These are phyloP conservation scores for Trichoderma hamatum DNA, from an alignment of 2,329 filamentous ascomycete species.

Conservation along the genomic window DNA sequence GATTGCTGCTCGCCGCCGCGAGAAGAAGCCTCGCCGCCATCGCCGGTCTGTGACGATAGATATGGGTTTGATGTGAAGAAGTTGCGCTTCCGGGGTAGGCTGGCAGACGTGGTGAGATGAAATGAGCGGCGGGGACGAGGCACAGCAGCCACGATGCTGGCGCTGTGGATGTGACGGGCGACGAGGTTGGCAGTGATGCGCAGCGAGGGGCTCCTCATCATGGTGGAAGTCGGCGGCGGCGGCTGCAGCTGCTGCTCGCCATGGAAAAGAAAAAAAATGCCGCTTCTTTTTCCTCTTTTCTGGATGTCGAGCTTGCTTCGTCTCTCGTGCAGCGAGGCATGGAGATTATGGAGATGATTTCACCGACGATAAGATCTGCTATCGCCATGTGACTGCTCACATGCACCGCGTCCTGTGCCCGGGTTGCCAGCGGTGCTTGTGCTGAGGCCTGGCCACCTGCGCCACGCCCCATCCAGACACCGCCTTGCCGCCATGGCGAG, in stretches of 20 bases:
- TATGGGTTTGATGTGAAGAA: constrained; percentile 70
- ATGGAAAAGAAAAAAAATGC: not conserved
- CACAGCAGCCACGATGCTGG: constrained; percentile 33
- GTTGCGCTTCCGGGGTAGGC: constrained; percentile 57
- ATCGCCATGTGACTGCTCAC: constrained; percentile 35
- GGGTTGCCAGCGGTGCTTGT: not conserved
- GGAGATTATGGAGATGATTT: not conserved
- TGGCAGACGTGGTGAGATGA: constrained; percentile 49
- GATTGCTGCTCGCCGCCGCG: constrained; percentile 27
- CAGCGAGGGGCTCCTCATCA: constrained; percentile 43
- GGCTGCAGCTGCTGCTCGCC: not conserved
- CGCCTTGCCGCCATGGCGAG: constrained; percentile 20
- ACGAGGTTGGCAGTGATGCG: constrained; percentile 39
- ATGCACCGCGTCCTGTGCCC: constrained; percentile 1
- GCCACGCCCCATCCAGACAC: constrained; percentile 13
- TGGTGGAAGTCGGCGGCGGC: constrained; percentile 27
- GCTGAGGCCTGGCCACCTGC: not conserved
- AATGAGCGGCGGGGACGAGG: constrained; percentile 44
- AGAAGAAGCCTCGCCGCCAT: constrained; percentile 28
- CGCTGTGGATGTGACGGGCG: constrained; percentile 38
- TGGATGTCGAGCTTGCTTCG: not conserved
- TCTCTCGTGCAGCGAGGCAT: too few relatives aligned
- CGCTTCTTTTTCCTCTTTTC: not conserved
- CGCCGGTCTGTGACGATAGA: constrained; percentile 44
- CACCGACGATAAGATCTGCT: constrained; percentile 13